phyloP scores from a whole-genome alignment of 2,329 filamentous ascomycete genomes.

The Diplodia seriata region DNA sequence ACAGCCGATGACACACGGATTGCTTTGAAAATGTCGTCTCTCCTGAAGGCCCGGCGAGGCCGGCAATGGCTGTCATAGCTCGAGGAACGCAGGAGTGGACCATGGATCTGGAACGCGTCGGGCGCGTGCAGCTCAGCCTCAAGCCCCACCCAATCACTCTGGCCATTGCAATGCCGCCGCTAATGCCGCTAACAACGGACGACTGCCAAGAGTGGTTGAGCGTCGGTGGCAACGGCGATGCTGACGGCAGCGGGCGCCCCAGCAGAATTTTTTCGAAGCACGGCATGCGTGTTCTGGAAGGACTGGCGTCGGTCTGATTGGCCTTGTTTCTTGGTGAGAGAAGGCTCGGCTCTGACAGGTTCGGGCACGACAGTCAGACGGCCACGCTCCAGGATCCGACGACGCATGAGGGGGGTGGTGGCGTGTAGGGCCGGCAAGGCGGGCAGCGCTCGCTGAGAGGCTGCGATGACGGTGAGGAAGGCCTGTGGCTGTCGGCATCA shows the following conservation, averaged over 20 bases:
- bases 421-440: not conserved
- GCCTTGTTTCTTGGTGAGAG: slow-evolving; percentile 6
- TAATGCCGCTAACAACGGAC: not conserved
- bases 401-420: too few relatives aligned
- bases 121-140: slow-evolving; percentile 10
- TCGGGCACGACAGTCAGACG: slow-evolving; percentile 9
- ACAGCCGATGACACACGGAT: not conserved
- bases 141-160: slow-evolving; percentile 4
- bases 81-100: not conserved
- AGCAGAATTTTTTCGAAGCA: not conserved
- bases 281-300: slow-evolving; percentile 22
- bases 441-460: not conserved
- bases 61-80: not conserved
- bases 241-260: not conserved
- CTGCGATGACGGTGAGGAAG: not conserved
- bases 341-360: not conserved
- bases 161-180: too few relatives aligned
- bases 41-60: not conserved
- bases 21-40: not conserved
- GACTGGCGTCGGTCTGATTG: not conserved
- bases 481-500: not conserved
- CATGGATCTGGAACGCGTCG: slow-evolving; percentile 21
- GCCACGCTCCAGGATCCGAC: not conserved
- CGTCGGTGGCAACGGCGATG: not conserved
- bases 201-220: not conserved